Conservation (phyloP, 83 land plant species). For the Thuja plicata region DNA sequence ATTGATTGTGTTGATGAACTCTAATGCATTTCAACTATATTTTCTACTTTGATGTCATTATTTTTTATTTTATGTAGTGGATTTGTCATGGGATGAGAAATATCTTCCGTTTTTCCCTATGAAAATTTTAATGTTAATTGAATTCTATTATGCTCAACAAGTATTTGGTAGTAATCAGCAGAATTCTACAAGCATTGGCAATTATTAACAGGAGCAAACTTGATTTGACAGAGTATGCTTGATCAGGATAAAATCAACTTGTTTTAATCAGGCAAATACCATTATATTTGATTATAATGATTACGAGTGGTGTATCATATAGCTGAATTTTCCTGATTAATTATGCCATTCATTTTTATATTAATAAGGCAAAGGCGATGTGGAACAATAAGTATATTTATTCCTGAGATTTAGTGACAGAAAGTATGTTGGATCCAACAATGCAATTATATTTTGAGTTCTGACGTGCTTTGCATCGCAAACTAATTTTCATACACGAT, state of each 20-base stretch:
- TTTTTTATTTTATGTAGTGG: not conserved
- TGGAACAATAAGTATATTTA: too few relatives aligned
- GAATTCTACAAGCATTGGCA: too few relatives aligned
- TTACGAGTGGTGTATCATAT: not conserved
- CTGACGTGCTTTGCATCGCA: not conserved
- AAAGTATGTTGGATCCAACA: not conserved
- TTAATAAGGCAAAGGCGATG: not conserved
- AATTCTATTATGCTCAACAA: not conserved
- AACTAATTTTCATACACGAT: too few relatives aligned
- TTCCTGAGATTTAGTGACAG: not conserved
- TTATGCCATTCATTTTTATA: not conserved
- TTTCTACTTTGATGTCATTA: not conserved
- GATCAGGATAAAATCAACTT: not conserved
- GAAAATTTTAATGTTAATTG: too few relatives aligned
- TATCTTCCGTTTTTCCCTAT: not conserved
- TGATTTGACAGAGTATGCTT: not conserved
- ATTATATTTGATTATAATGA: not conserved
- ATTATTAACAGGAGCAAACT: not conserved
- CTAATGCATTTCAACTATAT: not conserved
- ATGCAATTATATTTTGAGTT: not conserved
- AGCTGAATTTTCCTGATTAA: too few relatives aligned
- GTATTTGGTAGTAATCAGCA: not conserved
- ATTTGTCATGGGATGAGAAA: not conserved
- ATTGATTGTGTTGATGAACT: too few relatives aligned
- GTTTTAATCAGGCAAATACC: not conserved